These are phyloP conservation scores for Penicillium atrosanguineum DNA, from an alignment of 495 filamentous ascomycete genomes.

Conservation along the genomic window DNA sequence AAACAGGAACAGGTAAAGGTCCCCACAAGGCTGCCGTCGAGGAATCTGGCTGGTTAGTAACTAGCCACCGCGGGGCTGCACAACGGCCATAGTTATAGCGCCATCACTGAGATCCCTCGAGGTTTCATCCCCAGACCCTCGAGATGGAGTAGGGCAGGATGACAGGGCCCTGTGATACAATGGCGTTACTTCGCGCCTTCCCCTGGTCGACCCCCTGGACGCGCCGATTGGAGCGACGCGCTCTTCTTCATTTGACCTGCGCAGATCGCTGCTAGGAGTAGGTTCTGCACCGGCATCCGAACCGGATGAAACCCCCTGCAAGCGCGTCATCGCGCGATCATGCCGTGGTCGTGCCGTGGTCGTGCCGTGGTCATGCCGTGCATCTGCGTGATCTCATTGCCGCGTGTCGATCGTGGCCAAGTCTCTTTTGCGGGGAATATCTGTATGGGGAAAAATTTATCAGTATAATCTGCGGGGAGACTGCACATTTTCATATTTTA, in stretches of 20 bases:
- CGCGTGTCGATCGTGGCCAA: constrained; percentile 7
- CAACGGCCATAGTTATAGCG: constrained; percentile 9
- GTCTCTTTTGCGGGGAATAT: constrained; percentile 5
- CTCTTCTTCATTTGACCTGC: not conserved
- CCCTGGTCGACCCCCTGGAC: not conserved
- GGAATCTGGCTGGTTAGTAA: not conserved
- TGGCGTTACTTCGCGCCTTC: constrained; percentile 8
- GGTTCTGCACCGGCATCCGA: constrained; percentile 5
- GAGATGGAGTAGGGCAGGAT: constrained; percentile 18
- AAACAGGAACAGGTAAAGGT: not conserved
- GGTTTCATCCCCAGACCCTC: not conserved
- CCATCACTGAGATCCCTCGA: not conserved
- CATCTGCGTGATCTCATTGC: constrained; percentile 19
- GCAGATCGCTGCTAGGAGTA: constrained; percentile 18
- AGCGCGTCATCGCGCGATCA: too few relatives aligned
- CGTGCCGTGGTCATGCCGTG: constrained; percentile 22
- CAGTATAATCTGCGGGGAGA: not conserved
- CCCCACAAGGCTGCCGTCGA: constrained; percentile 11
- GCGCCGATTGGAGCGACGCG: constrained; percentile 8
- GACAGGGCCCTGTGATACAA: constrained; percentile 26
- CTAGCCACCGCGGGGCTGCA: not conserved
- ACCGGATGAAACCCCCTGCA: not conserved
- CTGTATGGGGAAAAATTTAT: constrained; percentile 1
- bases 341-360: constrained; percentile 22
- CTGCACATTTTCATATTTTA: not conserved